Evolutionary conservation across 257 asterid genomes (phyloP).

Genomic region (Lavandula angustifolia): DNA sequence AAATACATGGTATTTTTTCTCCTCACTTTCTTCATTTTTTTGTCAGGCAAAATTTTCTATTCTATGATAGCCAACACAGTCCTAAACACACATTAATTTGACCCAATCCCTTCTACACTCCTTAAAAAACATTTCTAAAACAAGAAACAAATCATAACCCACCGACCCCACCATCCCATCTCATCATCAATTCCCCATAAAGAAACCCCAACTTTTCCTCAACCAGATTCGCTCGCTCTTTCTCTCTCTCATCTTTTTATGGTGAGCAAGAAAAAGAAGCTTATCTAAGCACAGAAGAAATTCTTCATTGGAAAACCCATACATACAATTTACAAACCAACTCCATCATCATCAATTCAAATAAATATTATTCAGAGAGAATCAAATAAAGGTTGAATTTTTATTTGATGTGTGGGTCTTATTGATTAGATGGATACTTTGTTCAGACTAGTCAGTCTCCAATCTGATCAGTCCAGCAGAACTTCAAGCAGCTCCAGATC

Average conservation of each 20-base stretch:
- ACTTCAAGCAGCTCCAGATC: constrained; percentile 82
- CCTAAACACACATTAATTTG: constrained; percentile 28
- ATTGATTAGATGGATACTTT: constrained; percentile 84
- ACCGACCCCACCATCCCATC: constrained; percentile 33
- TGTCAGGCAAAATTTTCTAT: constrained; percentile 34
- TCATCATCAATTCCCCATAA: constrained; percentile 41
- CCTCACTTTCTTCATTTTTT: constrained; percentile 38
- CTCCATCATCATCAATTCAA: constrained; percentile 39
- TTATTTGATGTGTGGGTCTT: constrained; percentile 50
- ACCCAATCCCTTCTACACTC: constrained; percentile 35
- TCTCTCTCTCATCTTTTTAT: constrained; percentile 6
- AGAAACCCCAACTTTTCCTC: constrained; percentile 29
- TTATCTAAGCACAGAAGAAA: constrained; percentile 5
- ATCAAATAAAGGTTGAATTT: constrained; percentile 31
- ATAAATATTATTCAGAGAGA: constrained; percentile 37
- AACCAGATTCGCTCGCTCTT: constrained; percentile 18
- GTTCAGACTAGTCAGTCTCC: constrained; percentile 84
- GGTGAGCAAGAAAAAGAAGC: constrained; percentile 11
- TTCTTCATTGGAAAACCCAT: too few species aligned
- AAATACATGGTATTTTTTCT: neutral
- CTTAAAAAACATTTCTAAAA: constrained; percentile 31
- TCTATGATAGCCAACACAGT: constrained; percentile 27
- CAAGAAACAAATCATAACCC: constrained; percentile 34
- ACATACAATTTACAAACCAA: constrained; percentile 23
- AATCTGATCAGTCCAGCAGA: constrained; percentile 76